These are phyloP conservation scores for Isatis tinctoria DNA, from an alignment of 345 rosid species.

Conservation along the genomic window DNA sequence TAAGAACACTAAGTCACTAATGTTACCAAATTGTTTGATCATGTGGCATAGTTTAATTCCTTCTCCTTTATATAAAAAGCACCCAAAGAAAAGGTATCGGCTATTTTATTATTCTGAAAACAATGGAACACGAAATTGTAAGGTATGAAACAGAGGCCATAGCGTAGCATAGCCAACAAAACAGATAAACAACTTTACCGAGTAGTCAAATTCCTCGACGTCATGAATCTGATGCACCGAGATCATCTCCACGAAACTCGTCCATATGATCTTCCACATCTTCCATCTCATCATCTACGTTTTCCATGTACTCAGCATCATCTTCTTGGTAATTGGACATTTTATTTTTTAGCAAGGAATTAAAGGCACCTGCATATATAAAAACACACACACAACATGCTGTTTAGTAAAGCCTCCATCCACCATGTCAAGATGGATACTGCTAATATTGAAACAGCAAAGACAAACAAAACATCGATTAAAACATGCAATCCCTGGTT, in stretches of 20 bases:
- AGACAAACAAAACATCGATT: not conserved
- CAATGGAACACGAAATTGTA: not conserved
- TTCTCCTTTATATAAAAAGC: too few relatives aligned
- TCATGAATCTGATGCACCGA: conserved; percentile 66
- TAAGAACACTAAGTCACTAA: too few relatives aligned
- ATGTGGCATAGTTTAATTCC: too few relatives aligned
- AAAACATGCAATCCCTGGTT: conserved; percentile 1
- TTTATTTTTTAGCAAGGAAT: not conserved
- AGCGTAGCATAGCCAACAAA: conserved; percentile 33
- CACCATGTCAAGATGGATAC: not conserved
- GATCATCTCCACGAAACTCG: conserved; percentile 45
- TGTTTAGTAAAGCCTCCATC: not conserved
- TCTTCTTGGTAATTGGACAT: conserved; percentile 64
- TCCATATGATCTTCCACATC: conserved; percentile 58
- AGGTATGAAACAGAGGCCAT: conserved; percentile 11
- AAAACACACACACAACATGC: not conserved
- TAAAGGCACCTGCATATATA: conserved; percentile 19
- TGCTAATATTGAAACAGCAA: not conserved
- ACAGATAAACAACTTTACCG: conserved; percentile 31
- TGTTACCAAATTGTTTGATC: too few relatives aligned
- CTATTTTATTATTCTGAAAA: conserved; percentile 52
- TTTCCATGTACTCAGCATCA: conserved; percentile 61
- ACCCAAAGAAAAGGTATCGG: too few relatives aligned
- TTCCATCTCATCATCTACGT: conserved; percentile 58
- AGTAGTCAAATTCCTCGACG: conserved; percentile 55